Evolutionary conservation across 352 stramenopile species (phyloP).

Genomic region (Phytopythium sindhum): DNA sequence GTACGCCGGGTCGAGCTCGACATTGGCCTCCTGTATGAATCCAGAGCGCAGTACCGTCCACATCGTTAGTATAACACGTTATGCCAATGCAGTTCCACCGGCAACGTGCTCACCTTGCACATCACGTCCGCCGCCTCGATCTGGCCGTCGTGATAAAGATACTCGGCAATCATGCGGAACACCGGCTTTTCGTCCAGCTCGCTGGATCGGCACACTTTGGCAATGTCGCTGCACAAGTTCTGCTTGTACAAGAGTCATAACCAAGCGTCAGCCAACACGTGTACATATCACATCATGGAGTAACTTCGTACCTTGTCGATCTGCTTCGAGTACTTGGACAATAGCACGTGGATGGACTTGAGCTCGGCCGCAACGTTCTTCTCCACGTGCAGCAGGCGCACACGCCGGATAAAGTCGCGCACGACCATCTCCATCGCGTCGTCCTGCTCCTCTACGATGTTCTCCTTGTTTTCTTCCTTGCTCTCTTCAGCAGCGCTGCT

Average conservation of each 20-base stretch:
- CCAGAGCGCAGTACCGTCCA: neutral
- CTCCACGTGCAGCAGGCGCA: conserved; percentile 65
- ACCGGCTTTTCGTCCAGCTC: conserved; percentile 64
- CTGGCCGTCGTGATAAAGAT: conserved; percentile 79
- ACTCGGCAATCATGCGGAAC: conserved; percentile 62
- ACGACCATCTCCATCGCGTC: conserved; percentile 66
- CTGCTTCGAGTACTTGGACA: conserved; percentile 78
- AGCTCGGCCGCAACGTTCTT: conserved; percentile 68
- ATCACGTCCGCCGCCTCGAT: conserved; percentile 67
- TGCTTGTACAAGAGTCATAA: conserved; percentile 9
- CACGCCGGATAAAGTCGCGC: conserved; percentile 60
- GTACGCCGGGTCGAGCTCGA: conserved; percentile 48
- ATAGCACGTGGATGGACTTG: conserved; percentile 58
- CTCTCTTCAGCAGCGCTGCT: conserved; percentile 19
- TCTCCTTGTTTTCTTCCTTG: conserved; percentile 13
- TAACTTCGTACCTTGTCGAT: conserved; percentile 63
- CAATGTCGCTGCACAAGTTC: conserved; percentile 63
- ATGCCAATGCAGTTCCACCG: neutral
- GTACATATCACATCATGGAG: neutral
- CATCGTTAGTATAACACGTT: neutral
- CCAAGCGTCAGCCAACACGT: neutral
- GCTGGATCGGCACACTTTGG: conserved; percentile 57
- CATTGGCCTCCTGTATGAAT: conserved; percentile 44
- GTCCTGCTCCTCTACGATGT: conserved; percentile 42
- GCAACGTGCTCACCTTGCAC: conserved; percentile 42